A percentile compares a stretch with the other conserved stretches of the same genome.
phyloP scores from a whole-genome alignment of 306 rosid genomes.

The Quercus cerris region DNA sequence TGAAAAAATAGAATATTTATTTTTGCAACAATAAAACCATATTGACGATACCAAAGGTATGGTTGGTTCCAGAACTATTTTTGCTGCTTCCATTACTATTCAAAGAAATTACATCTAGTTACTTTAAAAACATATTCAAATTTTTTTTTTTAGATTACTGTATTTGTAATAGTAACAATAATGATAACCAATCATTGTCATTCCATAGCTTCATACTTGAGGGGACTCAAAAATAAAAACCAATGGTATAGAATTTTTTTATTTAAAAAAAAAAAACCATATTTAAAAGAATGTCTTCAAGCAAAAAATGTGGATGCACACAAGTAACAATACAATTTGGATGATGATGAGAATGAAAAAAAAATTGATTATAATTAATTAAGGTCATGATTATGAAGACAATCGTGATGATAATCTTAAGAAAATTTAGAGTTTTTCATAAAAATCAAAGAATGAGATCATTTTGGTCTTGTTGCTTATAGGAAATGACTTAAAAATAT shows the following conservation, averaged over 20 bases:
- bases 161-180: not conserved
- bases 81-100: not conserved
- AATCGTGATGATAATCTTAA: not conserved
- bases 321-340: not conserved
- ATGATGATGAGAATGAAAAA: not conserved
- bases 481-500: too few relatives aligned
- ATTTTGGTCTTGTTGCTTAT: too few relatives aligned
- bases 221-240: not conserved
- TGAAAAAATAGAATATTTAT: not conserved
- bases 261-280: too few relatives aligned
- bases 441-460: too few relatives aligned
- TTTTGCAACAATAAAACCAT: not conserved
- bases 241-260: not conserved
- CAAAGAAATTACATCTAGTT: not conserved
- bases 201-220: not conserved
- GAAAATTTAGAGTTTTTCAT: too few relatives aligned
- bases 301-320: not conserved
- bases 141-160: too few relatives aligned
- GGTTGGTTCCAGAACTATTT: not conserved
- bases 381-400: not conserved
- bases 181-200: not conserved
- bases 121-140: not conserved
- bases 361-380: not conserved
- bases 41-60: not conserved
- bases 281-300: too few relatives aligned